Evolutionary conservation across 1,139 yeast genomes (phyloP), one percentile per base, ranked within the genome.

Genomic region (Casaregolazyma suthepensis): DNA sequence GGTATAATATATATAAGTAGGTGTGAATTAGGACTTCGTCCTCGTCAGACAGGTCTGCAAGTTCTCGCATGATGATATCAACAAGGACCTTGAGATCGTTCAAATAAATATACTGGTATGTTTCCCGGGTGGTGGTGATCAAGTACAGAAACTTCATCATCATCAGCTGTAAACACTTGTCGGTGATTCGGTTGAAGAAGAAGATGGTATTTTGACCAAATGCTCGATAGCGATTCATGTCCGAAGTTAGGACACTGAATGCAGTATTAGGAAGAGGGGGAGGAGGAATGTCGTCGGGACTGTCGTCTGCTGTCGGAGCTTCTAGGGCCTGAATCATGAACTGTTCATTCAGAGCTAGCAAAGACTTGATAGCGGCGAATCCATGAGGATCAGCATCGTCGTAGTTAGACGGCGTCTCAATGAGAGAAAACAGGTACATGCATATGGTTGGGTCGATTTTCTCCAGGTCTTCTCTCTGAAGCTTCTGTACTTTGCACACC

Each of bases 71-170:
- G 52, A 91, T 76, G 7, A 93, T 89, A 61, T 90, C 96, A n/a
- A 87, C 82, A 56, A 93, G 76, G 5, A 93, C 95, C 63, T 85
- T 82, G 56, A 91, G 71, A 67, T 93, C 99, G 64, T 93, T 93
- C 57, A 87, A 74, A 66, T 93, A 93, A 52, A 87, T 79, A 57
- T 84, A 77, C 52, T 85, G 87, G 44, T 81, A 74, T 0, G 93
- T 83, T 50, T 74, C 73, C 0, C 82, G 75, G 12, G 86, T 80
- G 2, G 93, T 83, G 69, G 91, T 82, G 0, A 90, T 78, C 55
- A 87, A 70, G 66, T 87, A 89, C 13, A 91, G 71, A 54, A 89
- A 76, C 67, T 90, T 91, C 62, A 91, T 75, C 62, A 87, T 87
- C 72, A 90, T 79, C 6, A 90, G 83, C 60, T 87, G 89, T 54